These are phyloP conservation scores for Diplogelasinospora grovesii DNA, from an alignment of 495 filamentous ascomycete species.

Conservation along the genomic window DNA sequence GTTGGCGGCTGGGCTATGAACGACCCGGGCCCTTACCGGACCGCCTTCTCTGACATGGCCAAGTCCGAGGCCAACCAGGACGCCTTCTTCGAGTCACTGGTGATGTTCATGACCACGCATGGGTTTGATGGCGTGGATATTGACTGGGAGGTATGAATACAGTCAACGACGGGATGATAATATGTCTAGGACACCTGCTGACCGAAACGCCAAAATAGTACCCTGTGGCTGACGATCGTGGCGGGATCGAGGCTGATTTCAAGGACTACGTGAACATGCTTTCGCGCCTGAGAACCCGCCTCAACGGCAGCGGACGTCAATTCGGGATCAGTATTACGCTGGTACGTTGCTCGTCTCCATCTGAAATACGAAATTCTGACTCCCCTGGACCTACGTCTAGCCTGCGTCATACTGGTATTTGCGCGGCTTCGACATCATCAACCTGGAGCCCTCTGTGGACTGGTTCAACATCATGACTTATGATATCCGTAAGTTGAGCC, in stretches of 20 bases:
- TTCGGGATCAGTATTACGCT: constrained; percentile 4
- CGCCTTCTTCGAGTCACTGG: constrained; percentile 14
- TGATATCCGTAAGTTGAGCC: too few species aligned
- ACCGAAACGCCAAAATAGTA: constrained; percentile 5
- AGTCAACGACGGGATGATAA: too few species aligned
- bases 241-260: constrained; percentile 9
- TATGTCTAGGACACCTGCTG: background rate
- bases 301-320: constrained; percentile 5
- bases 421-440: constrained; percentile 37
- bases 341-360: too few species aligned
- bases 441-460: constrained; percentile 30
- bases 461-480: constrained; percentile 51
- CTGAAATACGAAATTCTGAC: too few species aligned
- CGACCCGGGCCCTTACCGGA: constrained; percentile 23
- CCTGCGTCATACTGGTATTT: constrained; percentile 42
- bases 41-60: constrained; percentile 18
- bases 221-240: constrained; percentile 13
- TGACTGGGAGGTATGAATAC: constrained; percentile 10
- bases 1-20: constrained; percentile 41
- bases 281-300: constrained; percentile 3
- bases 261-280: constrained; percentile 4
- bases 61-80: constrained; percentile 14
- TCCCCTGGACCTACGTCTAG: background rate
- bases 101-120: constrained; percentile 7
- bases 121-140: constrained; percentile 24